Conservation (phyloP, 2,329 filamentous ascomycete genomes). For the Trichoderma sp. region DNA sequence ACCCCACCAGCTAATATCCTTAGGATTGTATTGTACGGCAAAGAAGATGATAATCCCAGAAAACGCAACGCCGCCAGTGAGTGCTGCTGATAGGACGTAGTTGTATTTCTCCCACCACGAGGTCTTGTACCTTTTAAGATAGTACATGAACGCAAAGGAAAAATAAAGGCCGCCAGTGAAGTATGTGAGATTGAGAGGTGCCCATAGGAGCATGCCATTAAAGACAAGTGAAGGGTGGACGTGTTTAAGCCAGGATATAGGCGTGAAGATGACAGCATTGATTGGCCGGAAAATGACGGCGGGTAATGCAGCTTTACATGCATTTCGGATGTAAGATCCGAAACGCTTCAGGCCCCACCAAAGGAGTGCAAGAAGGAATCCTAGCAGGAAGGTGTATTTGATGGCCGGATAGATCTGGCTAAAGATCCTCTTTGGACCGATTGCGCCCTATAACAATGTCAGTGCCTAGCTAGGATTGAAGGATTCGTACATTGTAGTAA, state of each 20-base stretch:
- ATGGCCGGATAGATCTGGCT: constrained; percentile 41
- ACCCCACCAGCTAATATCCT: constrained; percentile 42
- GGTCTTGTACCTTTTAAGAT: constrained; percentile 36
- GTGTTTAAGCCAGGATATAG: constrained; percentile 33
- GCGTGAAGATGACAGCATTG: constrained; percentile 19
- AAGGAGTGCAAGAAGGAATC: constrained; percentile 35
- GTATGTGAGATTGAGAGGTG: constrained; percentile 42
- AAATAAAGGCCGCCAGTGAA: constrained; percentile 42
- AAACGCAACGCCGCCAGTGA: constrained; percentile 41
- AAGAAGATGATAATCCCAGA: constrained; percentile 43
- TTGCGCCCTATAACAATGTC: constrained; percentile 22
- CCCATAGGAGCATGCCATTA: constrained; percentile 37
- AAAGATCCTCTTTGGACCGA: constrained; percentile 36
- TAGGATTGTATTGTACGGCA: constrained; percentile 38
- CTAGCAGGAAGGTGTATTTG: constrained; percentile 44
- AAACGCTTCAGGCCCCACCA: constrained; percentile 67
- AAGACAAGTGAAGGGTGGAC: constrained; percentile 41
- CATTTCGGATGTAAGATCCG: constrained; percentile 22
- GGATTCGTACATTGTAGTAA: too few species aligned
- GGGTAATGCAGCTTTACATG: constrained; percentile 5
- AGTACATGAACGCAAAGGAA: constrained; percentile 43
- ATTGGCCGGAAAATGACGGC: neutral
- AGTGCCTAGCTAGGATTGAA: neutral
- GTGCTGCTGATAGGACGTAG: constrained; percentile 40
- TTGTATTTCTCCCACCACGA: constrained; percentile 36